Conservation (phyloP, 106 monocot genomes). For the Vanilla planifolia region DNA sequence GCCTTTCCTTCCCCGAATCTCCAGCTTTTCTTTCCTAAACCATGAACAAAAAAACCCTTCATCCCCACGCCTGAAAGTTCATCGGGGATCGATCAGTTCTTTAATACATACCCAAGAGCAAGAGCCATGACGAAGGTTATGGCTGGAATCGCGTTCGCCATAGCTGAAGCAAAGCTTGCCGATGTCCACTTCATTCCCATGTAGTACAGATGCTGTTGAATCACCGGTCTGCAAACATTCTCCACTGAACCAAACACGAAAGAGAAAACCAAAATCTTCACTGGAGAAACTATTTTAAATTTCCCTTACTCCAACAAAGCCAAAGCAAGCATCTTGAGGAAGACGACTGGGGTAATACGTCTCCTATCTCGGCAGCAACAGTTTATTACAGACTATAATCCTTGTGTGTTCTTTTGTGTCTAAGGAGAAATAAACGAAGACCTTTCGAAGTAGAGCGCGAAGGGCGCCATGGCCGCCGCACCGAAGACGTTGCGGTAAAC, state of each 20-base stretch:
- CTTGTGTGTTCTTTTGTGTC: too few species aligned
- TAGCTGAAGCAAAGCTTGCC: constrained; percentile 10
- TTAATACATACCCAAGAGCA: constrained; percentile 6
- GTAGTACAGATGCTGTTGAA: constrained; percentile 17
- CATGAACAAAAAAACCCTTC: too few species aligned
- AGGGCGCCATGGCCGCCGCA: constrained; percentile 34
- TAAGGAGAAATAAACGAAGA: neutral
- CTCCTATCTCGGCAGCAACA: neutral
- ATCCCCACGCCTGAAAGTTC: too few species aligned
- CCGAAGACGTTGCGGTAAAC: constrained; percentile 49
- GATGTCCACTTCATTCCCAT: constrained; percentile 12
- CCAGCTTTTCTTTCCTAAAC: constrained; percentile 67
- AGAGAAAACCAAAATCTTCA: neutral
- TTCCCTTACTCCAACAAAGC: constrained; percentile 5
- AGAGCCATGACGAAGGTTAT: constrained; percentile 5
- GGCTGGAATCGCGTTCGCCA: constrained; percentile 11
- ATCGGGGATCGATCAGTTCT: too few species aligned
- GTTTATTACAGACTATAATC: neutral
- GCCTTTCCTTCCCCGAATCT: constrained; percentile 24
- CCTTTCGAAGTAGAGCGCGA: constrained; percentile 52
- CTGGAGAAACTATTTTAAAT: too few species aligned
- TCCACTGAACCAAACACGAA: neutral
- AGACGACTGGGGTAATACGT: neutral
- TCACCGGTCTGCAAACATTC: constrained; percentile 10
- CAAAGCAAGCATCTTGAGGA: constrained; percentile 10